These are phyloP conservation scores for Podila minutissima DNA, from an alignment of 192 early-diverging fungal genomes.

Conservation along the genomic window DNA sequence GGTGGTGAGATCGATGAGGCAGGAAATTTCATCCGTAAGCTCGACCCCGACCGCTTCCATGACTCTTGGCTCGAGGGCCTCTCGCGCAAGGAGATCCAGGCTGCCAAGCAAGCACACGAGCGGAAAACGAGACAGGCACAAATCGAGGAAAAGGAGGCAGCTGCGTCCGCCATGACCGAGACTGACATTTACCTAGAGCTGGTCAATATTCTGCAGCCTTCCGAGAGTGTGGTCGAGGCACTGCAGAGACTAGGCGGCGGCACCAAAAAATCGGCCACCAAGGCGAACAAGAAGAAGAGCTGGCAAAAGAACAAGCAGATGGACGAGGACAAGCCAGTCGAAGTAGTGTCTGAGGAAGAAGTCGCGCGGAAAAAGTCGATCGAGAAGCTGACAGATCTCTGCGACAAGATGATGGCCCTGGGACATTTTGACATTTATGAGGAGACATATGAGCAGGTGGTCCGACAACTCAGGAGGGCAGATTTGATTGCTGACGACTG, in stretches of 20 bases:
- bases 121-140: slow-evolving; percentile 50
- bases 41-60: slow-evolving; percentile 75
- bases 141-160: slow-evolving; percentile 59
- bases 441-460: slow-evolving; percentile 71
- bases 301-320: slow-evolving; percentile 47
- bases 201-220: slow-evolving; percentile 65
- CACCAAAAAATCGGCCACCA: slow-evolving; percentile 53
- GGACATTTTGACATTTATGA: slow-evolving; percentile 76
- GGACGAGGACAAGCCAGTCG: slow-evolving; percentile 9
- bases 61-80: slow-evolving; percentile 77
- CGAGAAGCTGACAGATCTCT: slow-evolving; percentile 72
- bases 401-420: slow-evolving; percentile 76
- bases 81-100: slow-evolving; percentile 64
- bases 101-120: slow-evolving; percentile 63
- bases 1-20: slow-evolving; percentile 71
- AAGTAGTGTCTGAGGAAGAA: slow-evolving; percentile 53
- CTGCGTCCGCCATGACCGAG: slow-evolving; percentile 58
- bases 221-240: slow-evolving; percentile 68
- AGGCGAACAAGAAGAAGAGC: slow-evolving; percentile 53
- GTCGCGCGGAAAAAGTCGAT: slow-evolving; percentile 56
- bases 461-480: slow-evolving; percentile 69
- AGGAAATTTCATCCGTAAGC: slow-evolving; percentile 78
- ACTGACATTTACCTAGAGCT: slow-evolving; percentile 64
- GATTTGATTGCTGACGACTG: slow-evolving; percentile 69
- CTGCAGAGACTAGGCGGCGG: slow-evolving; percentile 65